Conservation (phyloP, 2,329 filamentous ascomycete genomes). For the Pyrenophora teres region DNA sequence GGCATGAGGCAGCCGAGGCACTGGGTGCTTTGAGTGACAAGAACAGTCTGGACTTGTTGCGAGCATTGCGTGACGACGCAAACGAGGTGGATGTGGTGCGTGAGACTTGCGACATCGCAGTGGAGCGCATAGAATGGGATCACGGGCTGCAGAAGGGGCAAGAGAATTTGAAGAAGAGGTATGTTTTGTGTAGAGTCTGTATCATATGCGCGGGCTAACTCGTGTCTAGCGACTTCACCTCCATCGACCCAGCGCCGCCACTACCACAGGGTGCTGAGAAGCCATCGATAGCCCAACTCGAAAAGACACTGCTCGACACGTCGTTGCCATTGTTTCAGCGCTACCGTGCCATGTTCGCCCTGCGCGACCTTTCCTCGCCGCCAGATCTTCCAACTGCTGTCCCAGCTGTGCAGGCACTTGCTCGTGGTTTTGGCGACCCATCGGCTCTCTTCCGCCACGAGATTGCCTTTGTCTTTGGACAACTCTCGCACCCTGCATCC, state of each 20-base stretch:
- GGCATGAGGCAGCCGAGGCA: slow-evolving; percentile 95
- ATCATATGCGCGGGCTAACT: slow-evolving; percentile 14
- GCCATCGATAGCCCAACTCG: slow-evolving; percentile 73
- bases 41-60: slow-evolving; percentile 74
- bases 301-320: slow-evolving; percentile 77
- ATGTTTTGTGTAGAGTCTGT: slow-evolving; percentile 29
- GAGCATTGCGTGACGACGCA: slow-evolving; percentile 72
- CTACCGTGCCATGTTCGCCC: slow-evolving; percentile 97
- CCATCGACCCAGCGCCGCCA: slow-evolving; percentile 92
- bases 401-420: slow-evolving; percentile 83
- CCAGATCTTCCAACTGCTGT: slow-evolving; percentile 87
- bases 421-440: slow-evolving; percentile 80
- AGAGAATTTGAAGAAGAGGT: slow-evolving; percentile 84
- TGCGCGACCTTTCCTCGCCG: slow-evolving; percentile 92
- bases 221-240: slow-evolving; percentile 81
- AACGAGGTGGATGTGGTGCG: slow-evolving; percentile 80
- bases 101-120: slow-evolving; percentile 96
- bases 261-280: slow-evolving; percentile 69
- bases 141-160: slow-evolving; percentile 61
- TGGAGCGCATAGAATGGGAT: slow-evolving; percentile 93
- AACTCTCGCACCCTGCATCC: slow-evolving; percentile 93
- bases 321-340: slow-evolving; percentile 81
- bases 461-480: slow-evolving; percentile 97
- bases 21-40: slow-evolving; percentile 82
- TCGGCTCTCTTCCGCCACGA: slow-evolving; percentile 97